Percentiles rank a stretch among this genome's conserved stretches.
Conservation (phyloP, 805 yeast species). For the Saturnispora halmiae region DNA sequence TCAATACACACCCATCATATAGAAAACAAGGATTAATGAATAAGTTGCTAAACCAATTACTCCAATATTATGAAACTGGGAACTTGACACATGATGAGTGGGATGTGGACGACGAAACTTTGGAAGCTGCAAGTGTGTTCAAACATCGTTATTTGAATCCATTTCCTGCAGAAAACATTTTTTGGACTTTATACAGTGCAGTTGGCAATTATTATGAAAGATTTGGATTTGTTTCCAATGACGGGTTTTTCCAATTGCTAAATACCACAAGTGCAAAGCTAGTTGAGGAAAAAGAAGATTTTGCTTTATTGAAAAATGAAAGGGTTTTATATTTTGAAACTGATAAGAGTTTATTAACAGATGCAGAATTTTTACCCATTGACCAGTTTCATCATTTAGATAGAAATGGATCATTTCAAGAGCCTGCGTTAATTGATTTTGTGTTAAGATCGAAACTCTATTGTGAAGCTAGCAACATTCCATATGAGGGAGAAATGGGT, state of each 20-base stretch:
- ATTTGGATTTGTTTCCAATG: slow-evolving; percentile 9
- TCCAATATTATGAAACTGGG: slow-evolving; percentile 9
- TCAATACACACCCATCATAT: slow-evolving; percentile 9
- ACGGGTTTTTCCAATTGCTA: neutral
- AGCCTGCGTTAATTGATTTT: neutral
- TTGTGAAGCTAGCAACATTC: neutral
- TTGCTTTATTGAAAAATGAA: neutral
- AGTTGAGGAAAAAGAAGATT: too few species aligned
- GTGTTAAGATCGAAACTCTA: slow-evolving; percentile 3
- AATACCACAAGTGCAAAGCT: neutral
- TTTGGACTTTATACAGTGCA: slow-evolving; percentile 11
- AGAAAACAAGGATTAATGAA: slow-evolving; percentile 7
- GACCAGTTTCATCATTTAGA: neutral
- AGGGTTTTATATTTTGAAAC: neutral
- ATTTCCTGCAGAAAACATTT: neutral
- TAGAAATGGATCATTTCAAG: slow-evolving; percentile 3
- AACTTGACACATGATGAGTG: neutral
- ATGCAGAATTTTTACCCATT: neutral
- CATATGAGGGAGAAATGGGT: slow-evolving; percentile 6
- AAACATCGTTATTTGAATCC: neutral
- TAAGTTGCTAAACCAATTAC: slow-evolving; percentile 5
- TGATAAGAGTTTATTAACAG: neutral
- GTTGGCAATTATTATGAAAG: slow-evolving; percentile 8
- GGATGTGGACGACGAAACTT: slow-evolving; percentile 1
- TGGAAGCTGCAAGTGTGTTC: slow-evolving; percentile 1